phyloP scores from a whole-genome alignment of 176 grass and related monocot genomes.

The Carex myosuroides region DNA sequence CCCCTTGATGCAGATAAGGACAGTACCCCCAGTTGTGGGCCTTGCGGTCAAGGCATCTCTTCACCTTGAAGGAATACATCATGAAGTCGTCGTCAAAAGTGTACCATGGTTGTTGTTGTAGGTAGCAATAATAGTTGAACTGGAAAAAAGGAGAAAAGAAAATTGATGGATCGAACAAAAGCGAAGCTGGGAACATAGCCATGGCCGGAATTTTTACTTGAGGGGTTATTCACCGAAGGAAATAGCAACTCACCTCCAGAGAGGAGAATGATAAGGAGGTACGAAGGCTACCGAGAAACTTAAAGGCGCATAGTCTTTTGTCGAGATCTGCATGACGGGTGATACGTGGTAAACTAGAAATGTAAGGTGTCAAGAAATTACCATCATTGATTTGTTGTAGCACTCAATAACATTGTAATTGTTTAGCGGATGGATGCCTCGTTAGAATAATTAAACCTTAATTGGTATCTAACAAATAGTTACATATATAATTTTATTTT shows the following conservation, averaged over 20 bases:
- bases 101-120: neutral
- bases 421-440: neutral
- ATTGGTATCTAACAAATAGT: neutral
- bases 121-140: neutral
- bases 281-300: neutral
- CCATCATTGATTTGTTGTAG: neutral
- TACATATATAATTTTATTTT: neutral
- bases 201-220: neutral
- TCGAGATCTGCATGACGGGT: neutral
- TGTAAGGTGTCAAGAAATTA: neutral
- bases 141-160: neutral
- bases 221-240: neutral
- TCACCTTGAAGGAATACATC: slow-evolving; percentile 75
- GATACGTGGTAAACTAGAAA: neutral
- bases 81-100: slow-evolving; percentile 40
- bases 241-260: neutral
- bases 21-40: slow-evolving; percentile 70
- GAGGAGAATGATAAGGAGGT: neutral
- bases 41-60: slow-evolving; percentile 40
- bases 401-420: neutral
- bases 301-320: neutral
- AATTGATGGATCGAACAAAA: neutral
- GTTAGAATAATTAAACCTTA: neutral
- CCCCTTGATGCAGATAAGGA: slow-evolving; percentile 64
- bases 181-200: neutral